Conservation (phyloP, 2,329 filamentous ascomycete genomes). For the Thermothelomyces thermophilus region DNA sequence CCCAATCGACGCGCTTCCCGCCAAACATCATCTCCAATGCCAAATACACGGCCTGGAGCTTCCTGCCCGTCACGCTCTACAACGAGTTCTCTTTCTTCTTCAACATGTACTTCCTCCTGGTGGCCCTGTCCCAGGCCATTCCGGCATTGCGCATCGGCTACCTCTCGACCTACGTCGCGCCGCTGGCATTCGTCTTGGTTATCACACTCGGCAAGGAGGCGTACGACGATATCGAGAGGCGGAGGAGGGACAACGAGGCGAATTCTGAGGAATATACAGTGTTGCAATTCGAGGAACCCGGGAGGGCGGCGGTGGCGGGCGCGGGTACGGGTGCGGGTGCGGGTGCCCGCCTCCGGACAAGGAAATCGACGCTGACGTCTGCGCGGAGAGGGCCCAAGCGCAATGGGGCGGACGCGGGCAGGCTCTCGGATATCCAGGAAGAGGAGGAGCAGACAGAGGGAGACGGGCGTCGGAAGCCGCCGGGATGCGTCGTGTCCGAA, state of each 20-base stretch:
- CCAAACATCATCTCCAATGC: constrained; percentile 92
- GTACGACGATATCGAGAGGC: constrained; percentile 80
- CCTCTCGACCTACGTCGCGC: constrained; percentile 87
- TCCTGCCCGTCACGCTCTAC: constrained; percentile 88
- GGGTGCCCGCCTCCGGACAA: constrained; percentile 32
- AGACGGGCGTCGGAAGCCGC: constrained; percentile 31
- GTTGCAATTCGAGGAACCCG: constrained; percentile 60
- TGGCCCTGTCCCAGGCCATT: constrained; percentile 89
- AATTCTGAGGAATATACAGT: constrained; percentile 87
- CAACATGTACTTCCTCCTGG: constrained; percentile 97
- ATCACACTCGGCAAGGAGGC: constrained; percentile 97
- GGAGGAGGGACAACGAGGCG: constrained; percentile 83
- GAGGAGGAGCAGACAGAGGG: constrained; percentile 54
- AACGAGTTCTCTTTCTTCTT: constrained; percentile 99
- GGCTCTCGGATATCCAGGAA: constrained; percentile 61
- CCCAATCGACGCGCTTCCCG: constrained; percentile 70
- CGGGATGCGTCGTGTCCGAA: constrained; percentile 53
- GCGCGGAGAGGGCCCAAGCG: constrained; percentile 35
- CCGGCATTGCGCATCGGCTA: constrained; percentile 87
- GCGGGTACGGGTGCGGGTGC: no score
- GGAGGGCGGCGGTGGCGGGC: constrained; percentile 23
- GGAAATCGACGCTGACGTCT: constrained; percentile 42
- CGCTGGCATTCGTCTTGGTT: constrained; percentile 80
- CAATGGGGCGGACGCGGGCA: constrained; percentile 32
- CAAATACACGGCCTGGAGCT: constrained; percentile 93